phyloP scores from a whole-genome alignment of 257 asterid genomes.

The Ehretia macrophylla region DNA sequence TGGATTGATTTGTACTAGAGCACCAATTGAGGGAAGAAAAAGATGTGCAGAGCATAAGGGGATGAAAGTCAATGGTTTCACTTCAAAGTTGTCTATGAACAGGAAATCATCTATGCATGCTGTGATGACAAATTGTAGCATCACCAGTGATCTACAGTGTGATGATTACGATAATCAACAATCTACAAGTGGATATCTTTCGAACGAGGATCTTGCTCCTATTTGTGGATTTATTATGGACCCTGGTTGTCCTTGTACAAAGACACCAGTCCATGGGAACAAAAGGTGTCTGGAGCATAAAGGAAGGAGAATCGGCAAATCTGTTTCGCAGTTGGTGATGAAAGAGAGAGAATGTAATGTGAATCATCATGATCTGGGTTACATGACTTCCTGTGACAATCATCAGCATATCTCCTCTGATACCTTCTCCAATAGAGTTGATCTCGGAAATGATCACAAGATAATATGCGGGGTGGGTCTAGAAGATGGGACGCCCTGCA shows the following conservation, averaged over 20 bases:
- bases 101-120: slow-evolving; percentile 1
- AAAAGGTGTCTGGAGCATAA: slow-evolving; percentile 34
- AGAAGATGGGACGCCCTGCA: slow-evolving; percentile 24
- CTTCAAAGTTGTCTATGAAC: slow-evolving; percentile 19
- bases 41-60: slow-evolving; percentile 89
- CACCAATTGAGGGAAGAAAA: slow-evolving; percentile 66
- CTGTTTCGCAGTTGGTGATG: slow-evolving; percentile 3
- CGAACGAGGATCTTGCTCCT: neutral
- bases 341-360: slow-evolving; percentile 9
- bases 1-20: slow-evolving; percentile 57
- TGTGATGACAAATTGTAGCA: neutral
- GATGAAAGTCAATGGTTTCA: slow-evolving; percentile 57
- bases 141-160: neutral
- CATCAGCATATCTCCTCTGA: neutral
- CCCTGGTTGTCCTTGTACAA: slow-evolving; percentile 30
- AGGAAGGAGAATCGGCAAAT: slow-evolving; percentile 20
- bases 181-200: neutral
- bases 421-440: neutral
- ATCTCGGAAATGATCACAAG: neutral
- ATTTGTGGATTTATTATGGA: slow-evolving; percentile 30
- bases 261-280: slow-evolving; percentile 26
- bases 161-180: neutral
- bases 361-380: slow-evolving; percentile 5
- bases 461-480: slow-evolving; percentile 26
- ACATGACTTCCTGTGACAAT: neutral